phyloP scores from a whole-genome alignment of 1,284 basidiomycete species.

The Cryptococcus sp. region DNA sequence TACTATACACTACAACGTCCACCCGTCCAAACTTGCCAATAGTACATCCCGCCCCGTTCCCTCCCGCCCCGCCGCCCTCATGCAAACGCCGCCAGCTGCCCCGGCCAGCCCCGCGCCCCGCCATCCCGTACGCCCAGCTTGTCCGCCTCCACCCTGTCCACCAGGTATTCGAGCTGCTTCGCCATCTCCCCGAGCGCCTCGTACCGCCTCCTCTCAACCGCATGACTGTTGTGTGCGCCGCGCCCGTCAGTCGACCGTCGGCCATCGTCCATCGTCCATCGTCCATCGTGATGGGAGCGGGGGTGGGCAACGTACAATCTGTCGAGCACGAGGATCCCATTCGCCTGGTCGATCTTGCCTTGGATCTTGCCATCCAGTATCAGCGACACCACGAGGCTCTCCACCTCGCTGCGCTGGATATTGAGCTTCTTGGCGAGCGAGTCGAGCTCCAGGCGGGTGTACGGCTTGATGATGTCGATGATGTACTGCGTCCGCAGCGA shows the following conservation, averaged over 20 bases:
- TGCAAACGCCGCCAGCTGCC: constrained; percentile 14
- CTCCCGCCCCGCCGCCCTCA: background rate
- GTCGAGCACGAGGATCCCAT: constrained; percentile 85
- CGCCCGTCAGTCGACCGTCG: too few relatives aligned
- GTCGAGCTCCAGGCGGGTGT: constrained; percentile 84
- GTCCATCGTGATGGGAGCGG: too few relatives aligned
- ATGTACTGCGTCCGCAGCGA: constrained; percentile 93
- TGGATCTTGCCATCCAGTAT: constrained; percentile 94
- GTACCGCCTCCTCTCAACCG: constrained; percentile 77
- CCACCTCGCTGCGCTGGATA: constrained; percentile 79
- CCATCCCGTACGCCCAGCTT: constrained; percentile 27
- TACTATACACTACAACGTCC: background rate
- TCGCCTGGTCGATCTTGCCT: constrained; percentile 92
- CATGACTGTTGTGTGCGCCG: constrained; percentile 61
- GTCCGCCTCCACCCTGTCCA: constrained; percentile 26
- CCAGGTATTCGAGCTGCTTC: constrained; percentile 55
- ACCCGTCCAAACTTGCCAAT: background rate
- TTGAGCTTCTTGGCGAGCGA: constrained; percentile 96
- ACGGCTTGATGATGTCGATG: constrained; percentile 95
- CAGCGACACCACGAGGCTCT: constrained; percentile 85
- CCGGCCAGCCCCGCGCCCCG: constrained; percentile 9
- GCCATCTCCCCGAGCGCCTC: constrained; percentile 77
- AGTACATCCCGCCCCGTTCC: background rate
- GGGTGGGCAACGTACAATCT: constrained; percentile 69
- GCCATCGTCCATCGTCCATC: too few relatives aligned